Evolutionary conservation across 306 rosid genomes (phyloP).

Genomic region (Vigna nakashimae): DNA sequence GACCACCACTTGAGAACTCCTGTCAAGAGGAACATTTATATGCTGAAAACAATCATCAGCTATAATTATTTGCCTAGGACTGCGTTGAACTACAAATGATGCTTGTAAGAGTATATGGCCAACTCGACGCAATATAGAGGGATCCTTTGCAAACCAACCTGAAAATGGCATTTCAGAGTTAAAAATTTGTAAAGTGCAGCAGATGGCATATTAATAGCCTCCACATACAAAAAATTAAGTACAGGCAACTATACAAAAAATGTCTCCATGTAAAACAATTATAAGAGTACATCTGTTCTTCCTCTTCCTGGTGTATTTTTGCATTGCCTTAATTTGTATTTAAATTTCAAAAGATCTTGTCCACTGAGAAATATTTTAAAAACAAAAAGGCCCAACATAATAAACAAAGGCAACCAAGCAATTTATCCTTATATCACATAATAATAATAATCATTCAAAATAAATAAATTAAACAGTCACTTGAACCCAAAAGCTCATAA

Average conservation of each 20-base stretch:
- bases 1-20: slow-evolving; percentile 79
- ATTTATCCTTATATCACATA: slow-evolving; percentile 24
- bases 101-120: slow-evolving; percentile 89
- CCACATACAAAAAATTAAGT: slow-evolving; percentile 4
- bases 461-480: slow-evolving; percentile 20
- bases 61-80: slow-evolving; percentile 78
- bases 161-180: slow-evolving; percentile 43
- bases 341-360: slow-evolving; percentile 3
- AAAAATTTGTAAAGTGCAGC: slow-evolving; percentile 26
- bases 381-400: background rate
- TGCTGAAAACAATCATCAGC: slow-evolving; percentile 94
- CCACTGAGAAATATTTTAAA: background rate
- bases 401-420: background rate
- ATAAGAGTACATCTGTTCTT: slow-evolving; percentile 1
- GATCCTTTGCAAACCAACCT: slow-evolving; percentile 98
- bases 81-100: slow-evolving; percentile 65
- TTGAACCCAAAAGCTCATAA: slow-evolving; percentile 15
- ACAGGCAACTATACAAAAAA: slow-evolving; percentile 19
- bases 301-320: background rate
- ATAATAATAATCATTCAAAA: slow-evolving; percentile 24
- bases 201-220: background rate
- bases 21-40: slow-evolving; percentile 72
- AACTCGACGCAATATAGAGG: slow-evolving; percentile 71
- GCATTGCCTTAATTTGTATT: background rate
- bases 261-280: background rate